Evolutionary conservation across 805 yeast species (phyloP).

Genomic region (Suhomyces tanzawaensis): DNA sequence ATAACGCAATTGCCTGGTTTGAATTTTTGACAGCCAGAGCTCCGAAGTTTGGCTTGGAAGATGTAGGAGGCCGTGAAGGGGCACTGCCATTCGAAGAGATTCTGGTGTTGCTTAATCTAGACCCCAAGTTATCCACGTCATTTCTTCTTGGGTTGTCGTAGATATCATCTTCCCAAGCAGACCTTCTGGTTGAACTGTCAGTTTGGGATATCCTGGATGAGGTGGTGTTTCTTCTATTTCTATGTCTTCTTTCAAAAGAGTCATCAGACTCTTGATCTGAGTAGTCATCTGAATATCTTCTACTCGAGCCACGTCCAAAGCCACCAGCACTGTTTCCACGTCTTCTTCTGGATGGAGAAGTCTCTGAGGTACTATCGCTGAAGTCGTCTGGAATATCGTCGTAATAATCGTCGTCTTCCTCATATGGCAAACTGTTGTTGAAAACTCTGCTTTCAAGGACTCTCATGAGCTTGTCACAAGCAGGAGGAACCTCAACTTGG

Average conservation of each 20-base stretch:
- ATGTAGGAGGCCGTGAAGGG: constrained; percentile 34
- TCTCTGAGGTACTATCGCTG: constrained; percentile 53
- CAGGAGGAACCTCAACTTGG: constrained; percentile 88
- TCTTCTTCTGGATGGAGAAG: constrained; percentile 23
- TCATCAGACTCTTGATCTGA: constrained; percentile 33
- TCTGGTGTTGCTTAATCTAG: constrained; percentile 34
- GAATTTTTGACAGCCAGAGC: constrained; percentile 36
- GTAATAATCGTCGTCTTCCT: constrained; percentile 57
- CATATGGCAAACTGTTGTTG: constrained; percentile 49
- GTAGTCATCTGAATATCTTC: constrained; percentile 36
- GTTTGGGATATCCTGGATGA: constrained; percentile 9
- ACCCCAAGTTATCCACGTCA: constrained; percentile 34
- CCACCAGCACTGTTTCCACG: constrained; percentile 9
- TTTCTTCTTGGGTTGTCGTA: constrained; percentile 53
- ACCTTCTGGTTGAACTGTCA: constrained; percentile 26
- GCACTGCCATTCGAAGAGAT: constrained; percentile 17
- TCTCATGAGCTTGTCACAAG: constrained; percentile 81
- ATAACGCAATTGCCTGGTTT: constrained; percentile 87
- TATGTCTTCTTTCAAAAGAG: constrained; percentile 15
- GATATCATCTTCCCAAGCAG: constrained; percentile 83
- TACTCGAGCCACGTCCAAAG: constrained; percentile 16
- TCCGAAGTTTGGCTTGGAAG: constrained; percentile 43
- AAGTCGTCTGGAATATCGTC: constrained; percentile 74
- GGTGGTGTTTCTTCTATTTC: constrained; percentile 19
- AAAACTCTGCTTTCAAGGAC: constrained; percentile 85